Conservation (phyloP, 371 early-diverging fungal species). For the Mucor piriformis region DNA sequence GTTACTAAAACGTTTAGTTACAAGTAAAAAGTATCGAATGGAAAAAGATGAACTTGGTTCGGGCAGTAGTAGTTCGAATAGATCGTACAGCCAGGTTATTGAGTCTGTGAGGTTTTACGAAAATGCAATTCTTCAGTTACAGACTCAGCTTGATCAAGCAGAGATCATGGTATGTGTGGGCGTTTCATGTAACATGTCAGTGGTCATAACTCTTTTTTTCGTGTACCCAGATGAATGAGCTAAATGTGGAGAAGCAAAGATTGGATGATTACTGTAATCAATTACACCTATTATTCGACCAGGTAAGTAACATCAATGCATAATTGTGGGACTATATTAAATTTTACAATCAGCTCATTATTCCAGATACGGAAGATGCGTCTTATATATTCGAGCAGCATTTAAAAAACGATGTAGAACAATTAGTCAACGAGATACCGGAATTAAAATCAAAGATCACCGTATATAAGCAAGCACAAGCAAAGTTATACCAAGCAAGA, state of each 20-base stretch:
- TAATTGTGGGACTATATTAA: too few species aligned
- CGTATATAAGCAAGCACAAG: slow-evolving; percentile 31
- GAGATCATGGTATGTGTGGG: slow-evolving; percentile 33
- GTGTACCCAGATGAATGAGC: slow-evolving; percentile 29
- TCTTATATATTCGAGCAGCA: slow-evolving; percentile 35
- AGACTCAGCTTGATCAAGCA: slow-evolving; percentile 36
- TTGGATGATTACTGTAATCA: slow-evolving; percentile 36
- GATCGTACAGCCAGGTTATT: slow-evolving; percentile 21
- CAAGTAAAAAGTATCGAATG: slow-evolving; percentile 25
- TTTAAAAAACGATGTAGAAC: slow-evolving; percentile 37
- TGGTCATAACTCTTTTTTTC: neutral
- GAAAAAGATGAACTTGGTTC: slow-evolving; percentile 16
- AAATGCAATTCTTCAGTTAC: slow-evolving; percentile 25
- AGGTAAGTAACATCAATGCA: too few species aligned
- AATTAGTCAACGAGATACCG: slow-evolving; percentile 37
- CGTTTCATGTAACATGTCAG: neutral
- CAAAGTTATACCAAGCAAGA: slow-evolving; percentile 38
- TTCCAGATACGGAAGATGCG: slow-evolving; percentile 31
- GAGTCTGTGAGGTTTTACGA: slow-evolving; percentile 37
- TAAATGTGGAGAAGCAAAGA: slow-evolving; percentile 31
- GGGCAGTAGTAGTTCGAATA: neutral
- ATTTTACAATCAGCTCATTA: too few species aligned
- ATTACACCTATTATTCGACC: slow-evolving; percentile 37
- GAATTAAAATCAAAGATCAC: slow-evolving; percentile 32
- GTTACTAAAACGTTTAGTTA: too few species aligned